phyloP scores from a whole-genome alignment of 139 green algal genomes.

The Chara braunii region DNA sequence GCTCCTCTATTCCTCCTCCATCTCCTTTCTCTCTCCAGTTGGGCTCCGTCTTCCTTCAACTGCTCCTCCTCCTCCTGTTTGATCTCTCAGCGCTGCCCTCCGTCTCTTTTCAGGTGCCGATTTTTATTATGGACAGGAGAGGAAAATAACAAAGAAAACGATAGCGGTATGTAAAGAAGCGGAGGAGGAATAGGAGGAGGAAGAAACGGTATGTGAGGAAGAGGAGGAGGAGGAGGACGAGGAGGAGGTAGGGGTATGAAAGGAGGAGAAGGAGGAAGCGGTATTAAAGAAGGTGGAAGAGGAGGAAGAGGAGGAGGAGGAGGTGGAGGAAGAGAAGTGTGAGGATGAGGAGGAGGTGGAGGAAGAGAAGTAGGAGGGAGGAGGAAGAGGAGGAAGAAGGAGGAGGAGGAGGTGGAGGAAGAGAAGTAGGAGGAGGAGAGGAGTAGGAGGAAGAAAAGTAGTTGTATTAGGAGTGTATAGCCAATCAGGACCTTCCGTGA shows the following conservation, averaged over 20 bases:
- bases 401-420: not conserved
- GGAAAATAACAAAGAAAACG: not conserved
- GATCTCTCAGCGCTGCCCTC: too few species aligned
- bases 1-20: too few species aligned
- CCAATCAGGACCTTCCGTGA: too few species aligned
- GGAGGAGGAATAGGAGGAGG: not conserved
- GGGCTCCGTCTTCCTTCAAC: too few species aligned
- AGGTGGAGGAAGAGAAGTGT: not conserved
- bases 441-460: not conserved
- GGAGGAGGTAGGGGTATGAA: not conserved
- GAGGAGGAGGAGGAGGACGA: not conserved
- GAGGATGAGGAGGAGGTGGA: slow-evolving; percentile 16
- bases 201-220: not conserved
- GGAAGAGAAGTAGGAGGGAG: slow-evolving; percentile 3
- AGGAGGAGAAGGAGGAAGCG: not conserved
- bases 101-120: too few species aligned
- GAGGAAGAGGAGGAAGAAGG: not conserved
- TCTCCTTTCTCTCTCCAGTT: too few species aligned
- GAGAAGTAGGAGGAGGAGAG: not conserved
- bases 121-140: too few species aligned
- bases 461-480: too few species aligned
- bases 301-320: not conserved
- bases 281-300: not conserved
- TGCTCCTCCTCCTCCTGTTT: too few species aligned
- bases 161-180: not conserved